phyloP scores from a whole-genome alignment of 2,329 filamentous ascomycete species.

The Chaetothyriales sp. region DNA sequence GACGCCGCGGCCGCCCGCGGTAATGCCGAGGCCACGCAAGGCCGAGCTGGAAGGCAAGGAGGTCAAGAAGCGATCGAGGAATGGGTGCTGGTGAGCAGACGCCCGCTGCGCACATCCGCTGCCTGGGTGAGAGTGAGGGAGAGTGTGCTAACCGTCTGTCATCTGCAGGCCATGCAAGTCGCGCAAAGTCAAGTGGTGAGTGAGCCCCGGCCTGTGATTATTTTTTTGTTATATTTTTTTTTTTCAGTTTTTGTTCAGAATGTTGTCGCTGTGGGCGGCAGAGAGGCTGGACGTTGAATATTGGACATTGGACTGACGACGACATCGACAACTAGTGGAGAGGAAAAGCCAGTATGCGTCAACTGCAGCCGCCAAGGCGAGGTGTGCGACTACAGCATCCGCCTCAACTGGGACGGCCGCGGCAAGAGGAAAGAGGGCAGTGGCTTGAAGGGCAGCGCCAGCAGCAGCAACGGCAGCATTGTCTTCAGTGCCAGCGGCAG shows the following conservation, averaged over 20 bases:
- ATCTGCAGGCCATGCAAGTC: slow-evolving; percentile 57
- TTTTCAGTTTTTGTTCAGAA: no score
- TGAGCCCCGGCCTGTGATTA: not conserved
- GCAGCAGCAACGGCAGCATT: slow-evolving; percentile 11
- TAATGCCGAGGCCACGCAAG: slow-evolving; percentile 52
- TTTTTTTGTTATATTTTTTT: no score
- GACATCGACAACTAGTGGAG: slow-evolving; percentile 35
- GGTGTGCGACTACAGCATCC: slow-evolving; percentile 64
- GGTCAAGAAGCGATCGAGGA: slow-evolving; percentile 51
- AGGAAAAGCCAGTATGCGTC: slow-evolving; percentile 56
- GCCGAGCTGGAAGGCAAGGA: slow-evolving; percentile 35
- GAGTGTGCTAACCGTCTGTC: slow-evolving; percentile 2
- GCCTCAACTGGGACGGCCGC: slow-evolving; percentile 66
- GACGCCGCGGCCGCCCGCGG: not conserved
- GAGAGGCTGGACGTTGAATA: not conserved
- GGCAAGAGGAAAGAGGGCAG: slow-evolving; percentile 38
- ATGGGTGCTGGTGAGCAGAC: slow-evolving; percentile 46
- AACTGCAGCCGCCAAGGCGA: slow-evolving; percentile 61
- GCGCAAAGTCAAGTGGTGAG: slow-evolving; percentile 60
- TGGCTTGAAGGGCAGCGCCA: slow-evolving; percentile 20
- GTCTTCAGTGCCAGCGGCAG: not conserved
- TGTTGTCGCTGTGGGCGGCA: not conserved
- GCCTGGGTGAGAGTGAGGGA: no score
- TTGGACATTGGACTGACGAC: not conserved
- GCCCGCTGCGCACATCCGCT: not conserved